Percentiles rank a stretch among this genome's conserved stretches.
phyloP scores from a whole-genome alignment of 768 basidiomycete species.

The Rhodosporidiobolus sp. region DNA sequence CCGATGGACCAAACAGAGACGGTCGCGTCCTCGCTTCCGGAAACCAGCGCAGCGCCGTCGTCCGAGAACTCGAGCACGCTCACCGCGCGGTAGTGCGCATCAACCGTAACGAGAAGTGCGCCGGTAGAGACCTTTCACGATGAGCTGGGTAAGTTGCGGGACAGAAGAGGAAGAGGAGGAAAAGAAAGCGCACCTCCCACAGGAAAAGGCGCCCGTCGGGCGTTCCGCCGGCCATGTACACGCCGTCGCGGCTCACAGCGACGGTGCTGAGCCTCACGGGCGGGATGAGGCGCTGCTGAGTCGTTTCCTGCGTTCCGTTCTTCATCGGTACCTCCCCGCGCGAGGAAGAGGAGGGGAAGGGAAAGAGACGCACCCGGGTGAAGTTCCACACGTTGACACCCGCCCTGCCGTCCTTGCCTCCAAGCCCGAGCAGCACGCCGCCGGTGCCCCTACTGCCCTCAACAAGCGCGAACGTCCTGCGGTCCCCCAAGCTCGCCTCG shows the following conservation, averaged over 20 bases:
- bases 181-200: conserved; percentile 75
- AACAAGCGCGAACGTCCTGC: conserved; percentile 57
- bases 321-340: too few relatives aligned
- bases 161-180: conserved; percentile 18
- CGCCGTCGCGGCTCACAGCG: conserved; percentile 66
- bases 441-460: conserved; percentile 70
- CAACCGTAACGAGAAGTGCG: conserved; percentile 75
- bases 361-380: conserved; percentile 68
- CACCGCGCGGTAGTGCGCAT: conserved; percentile 90
- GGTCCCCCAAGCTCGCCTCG: not conserved
- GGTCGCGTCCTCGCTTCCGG: conserved; percentile 86
- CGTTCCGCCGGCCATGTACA: conserved; percentile 83
- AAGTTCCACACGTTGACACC: conserved; percentile 84
- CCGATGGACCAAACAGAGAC: conserved; percentile 85
- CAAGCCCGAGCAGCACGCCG: conserved; percentile 65
- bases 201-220: conserved; percentile 83
- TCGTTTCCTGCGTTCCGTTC: conserved; percentile 22
- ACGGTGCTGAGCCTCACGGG: conserved; percentile 86
- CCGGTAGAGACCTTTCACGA: conserved; percentile 53
- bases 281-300: conserved; percentile 71
- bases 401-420: conserved; percentile 82
- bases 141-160: not conserved
- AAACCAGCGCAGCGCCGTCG: conserved; percentile 74
- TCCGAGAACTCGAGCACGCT: conserved; percentile 76
- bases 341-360: not conserved